These are phyloP conservation scores for Quercus rubra DNA, from an alignment of 306 rosid species.

Conservation along the genomic window DNA sequence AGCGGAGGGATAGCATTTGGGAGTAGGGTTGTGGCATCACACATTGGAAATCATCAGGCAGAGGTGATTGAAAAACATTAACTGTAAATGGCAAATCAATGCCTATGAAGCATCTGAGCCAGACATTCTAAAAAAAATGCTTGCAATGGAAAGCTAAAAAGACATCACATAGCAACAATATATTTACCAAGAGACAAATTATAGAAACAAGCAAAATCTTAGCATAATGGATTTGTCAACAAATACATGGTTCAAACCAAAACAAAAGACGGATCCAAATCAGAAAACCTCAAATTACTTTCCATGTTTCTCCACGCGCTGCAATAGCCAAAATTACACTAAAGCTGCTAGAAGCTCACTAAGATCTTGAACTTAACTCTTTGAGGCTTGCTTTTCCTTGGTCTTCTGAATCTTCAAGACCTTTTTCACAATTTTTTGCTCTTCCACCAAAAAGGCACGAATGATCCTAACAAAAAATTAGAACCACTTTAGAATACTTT, in stretches of 20 bases:
- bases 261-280: constrained; percentile 18
- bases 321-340: constrained; percentile 31
- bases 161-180: not conserved
- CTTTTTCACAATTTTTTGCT: constrained; percentile 77
- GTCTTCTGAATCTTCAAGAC: constrained; percentile 81
- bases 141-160: not conserved
- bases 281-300: constrained; percentile 25
- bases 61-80: not conserved
- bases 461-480: constrained; percentile 42
- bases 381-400: constrained; percentile 54
- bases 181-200: constrained; percentile 3
- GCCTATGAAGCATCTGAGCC: not conserved
- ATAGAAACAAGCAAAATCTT: constrained; percentile 28
- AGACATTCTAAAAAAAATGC: not conserved
- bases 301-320: constrained; percentile 23
- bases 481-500: not conserved
- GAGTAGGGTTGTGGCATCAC: not conserved
- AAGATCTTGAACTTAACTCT: constrained; percentile 30
- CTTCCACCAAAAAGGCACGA: constrained; percentile 72
- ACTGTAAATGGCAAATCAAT: too few relatives aligned
- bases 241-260: constrained; percentile 25
- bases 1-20: too few relatives aligned
- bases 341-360: constrained; percentile 23
- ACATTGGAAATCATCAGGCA: not conserved
- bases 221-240: constrained; percentile 34